Conservation (phyloP, 2,329 filamentous ascomycete genomes). For the Colletotrichum gigasporum region DNA sequence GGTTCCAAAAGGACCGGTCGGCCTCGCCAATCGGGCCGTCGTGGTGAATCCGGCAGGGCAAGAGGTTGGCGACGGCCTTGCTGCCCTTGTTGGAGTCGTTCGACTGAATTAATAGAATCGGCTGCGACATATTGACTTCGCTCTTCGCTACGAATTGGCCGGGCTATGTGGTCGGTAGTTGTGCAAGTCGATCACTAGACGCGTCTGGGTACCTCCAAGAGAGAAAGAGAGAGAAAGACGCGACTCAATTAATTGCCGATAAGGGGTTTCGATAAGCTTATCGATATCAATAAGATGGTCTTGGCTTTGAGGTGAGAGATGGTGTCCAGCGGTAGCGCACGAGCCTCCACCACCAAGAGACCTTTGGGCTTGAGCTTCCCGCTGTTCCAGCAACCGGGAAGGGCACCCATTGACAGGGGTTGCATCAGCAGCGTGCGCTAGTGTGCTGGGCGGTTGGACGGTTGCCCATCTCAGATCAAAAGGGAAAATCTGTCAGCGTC, state of each 20-base stretch:
- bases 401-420: slow-evolving; percentile 1
- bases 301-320: background rate
- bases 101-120: slow-evolving; percentile 52
- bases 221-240: background rate
- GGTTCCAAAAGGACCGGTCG: slow-evolving; percentile 74
- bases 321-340: slow-evolving; percentile 14
- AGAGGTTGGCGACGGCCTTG: slow-evolving; percentile 71
- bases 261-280: slow-evolving; percentile 18
- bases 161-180: background rate
- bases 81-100: slow-evolving; percentile 30
- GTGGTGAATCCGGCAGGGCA: slow-evolving; percentile 85
- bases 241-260: slow-evolving; percentile 12
- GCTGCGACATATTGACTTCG: slow-evolving; percentile 47
- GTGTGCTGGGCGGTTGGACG: too few relatives aligned
- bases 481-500: too few relatives aligned
- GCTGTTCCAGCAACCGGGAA: slow-evolving; percentile 10
- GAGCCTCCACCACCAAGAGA: background rate
- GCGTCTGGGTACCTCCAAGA: slow-evolving; percentile 7
- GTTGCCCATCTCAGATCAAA: too few relatives aligned
- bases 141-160: too few relatives aligned
- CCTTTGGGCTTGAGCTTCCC: slow-evolving; percentile 1
- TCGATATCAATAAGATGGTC: slow-evolving; percentile 19
- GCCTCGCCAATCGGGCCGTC: slow-evolving; percentile 74
- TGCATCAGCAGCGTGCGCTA: too few relatives aligned
- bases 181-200: background rate